A percentile compares a stretch with the other conserved stretches of the same genome.
Evolutionary conservation across 2,329 filamentous ascomycete species (phyloP).

Genomic region (Fusarium sp.): DNA sequence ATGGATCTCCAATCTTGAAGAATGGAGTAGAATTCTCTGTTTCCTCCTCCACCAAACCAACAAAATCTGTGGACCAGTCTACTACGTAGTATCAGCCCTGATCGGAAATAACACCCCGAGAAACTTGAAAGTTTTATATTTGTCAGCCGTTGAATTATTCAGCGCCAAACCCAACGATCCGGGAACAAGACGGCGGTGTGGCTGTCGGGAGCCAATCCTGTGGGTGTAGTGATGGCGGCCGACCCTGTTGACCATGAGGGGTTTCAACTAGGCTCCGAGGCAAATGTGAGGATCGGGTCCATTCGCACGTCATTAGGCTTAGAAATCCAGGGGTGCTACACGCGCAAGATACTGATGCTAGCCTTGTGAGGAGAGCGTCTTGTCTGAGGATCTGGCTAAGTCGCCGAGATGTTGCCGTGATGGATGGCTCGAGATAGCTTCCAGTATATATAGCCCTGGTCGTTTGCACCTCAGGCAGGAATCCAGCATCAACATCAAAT

Average conservation of each 20-base stretch:
- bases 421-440: background rate
- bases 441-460: background rate
- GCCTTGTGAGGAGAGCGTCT: background rate
- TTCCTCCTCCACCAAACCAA: background rate
- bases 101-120: background rate
- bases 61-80: background rate
- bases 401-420: background rate
- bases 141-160: slow-evolving; percentile 20
- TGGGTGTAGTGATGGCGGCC: background rate
- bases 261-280: background rate
- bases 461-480: background rate
- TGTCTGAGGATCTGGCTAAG: background rate
- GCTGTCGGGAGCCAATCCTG: background rate
- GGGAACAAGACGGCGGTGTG: slow-evolving; percentile 3
- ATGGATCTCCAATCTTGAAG: background rate
- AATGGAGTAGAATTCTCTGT: background rate
- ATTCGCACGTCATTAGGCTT: slow-evolving; percentile 23
- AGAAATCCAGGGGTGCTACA: background rate
- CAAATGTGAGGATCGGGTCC: background rate
- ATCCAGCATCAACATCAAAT: background rate
- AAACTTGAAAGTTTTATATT: background rate
- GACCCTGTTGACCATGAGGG: background rate
- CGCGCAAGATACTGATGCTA: background rate
- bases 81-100: background rate
- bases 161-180: background rate